These are phyloP conservation scores for Cercospora berteroae DNA, from an alignment of 2,329 filamentous ascomycete species.

Conservation along the genomic window DNA sequence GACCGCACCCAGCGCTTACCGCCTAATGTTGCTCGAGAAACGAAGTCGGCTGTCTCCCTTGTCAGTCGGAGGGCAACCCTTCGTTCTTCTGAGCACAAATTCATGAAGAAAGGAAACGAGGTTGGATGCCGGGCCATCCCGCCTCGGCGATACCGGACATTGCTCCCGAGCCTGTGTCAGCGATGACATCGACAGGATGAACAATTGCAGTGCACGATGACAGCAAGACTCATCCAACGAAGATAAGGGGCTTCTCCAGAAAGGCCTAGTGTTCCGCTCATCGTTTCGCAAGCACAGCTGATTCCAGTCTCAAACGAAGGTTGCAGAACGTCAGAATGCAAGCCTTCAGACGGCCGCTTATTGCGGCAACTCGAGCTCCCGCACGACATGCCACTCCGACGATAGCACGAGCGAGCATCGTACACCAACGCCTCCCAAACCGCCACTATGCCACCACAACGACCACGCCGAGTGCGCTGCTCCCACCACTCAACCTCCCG, in stretches of 20 bases:
- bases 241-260: not conserved
- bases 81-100: no score
- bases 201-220: not conserved
- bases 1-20: no score
- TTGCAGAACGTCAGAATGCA: not conserved
- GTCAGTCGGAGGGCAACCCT: no score
- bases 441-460: conserved; percentile 4
- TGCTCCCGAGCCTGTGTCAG: not conserved
- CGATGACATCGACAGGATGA: not conserved
- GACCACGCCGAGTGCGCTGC: not conserved
- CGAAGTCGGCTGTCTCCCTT: no score
- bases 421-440: not conserved
- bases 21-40: no score
- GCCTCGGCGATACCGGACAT: conserved; percentile 1
- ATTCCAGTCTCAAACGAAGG: not conserved
- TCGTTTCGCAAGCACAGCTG: not conserved
- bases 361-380: not conserved
- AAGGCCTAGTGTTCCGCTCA: not conserved
- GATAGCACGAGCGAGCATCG: not conserved
- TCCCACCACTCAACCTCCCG: conserved; percentile 44
- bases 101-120: no score
- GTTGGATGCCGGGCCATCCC: not conserved
- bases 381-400: not conserved
- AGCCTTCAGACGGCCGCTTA: not conserved
- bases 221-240: not conserved